Evolutionary conservation across 2,329 filamentous ascomycete genomes (phyloP), one percentile per base, ranked within the genome.

Genomic region (Juglanconis sp.): DNA sequence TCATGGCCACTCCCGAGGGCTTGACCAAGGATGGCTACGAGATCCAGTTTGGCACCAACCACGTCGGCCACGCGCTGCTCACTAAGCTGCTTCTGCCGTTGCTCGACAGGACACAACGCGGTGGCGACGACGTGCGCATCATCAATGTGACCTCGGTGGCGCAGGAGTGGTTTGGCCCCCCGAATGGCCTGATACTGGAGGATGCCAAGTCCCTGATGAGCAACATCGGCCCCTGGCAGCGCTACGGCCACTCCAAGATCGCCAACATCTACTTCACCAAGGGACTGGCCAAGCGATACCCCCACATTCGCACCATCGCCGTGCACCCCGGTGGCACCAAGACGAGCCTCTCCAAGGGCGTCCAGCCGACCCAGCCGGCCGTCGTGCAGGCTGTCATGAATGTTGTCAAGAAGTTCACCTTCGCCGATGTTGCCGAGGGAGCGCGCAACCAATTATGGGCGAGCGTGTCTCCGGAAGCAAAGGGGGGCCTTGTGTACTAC

Each of bases 1-100:
- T 79, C 38, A 77, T 80, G 72, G 72, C 69, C 8, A 57, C 63
- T 6, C 69, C 75, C 2, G 64, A 74, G 0, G 69, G 65, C 4
- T 64, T 72, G 9, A 79, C 77, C 3, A 61, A 65, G 8, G 75
- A 80, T 24, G 78, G 78, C 17, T 81, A 79, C 66, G 79, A 82
- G 65, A 63, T 75, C 15, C 75, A 79, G 58, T 79, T 81, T 62
- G 78, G 74, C 15, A 78, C 74, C 5, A 82, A 81, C 63, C 77
- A 81, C 66, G 63, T 81, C 24, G 78, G 77, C 24, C 79, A 81
- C 57, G 76, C 77, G 1, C 68, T 79, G 0, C 70, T 81, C 2
- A 72, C 71, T 40, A 72, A 75, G 50, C 68, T 75, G 2, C 65
- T 79, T 10, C 56, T 68, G 5, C 70, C 70, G 1, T 46, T 67